phyloP scores from a whole-genome alignment of 768 basidiomycete genomes.

The Leccinum arenicola region DNA sequence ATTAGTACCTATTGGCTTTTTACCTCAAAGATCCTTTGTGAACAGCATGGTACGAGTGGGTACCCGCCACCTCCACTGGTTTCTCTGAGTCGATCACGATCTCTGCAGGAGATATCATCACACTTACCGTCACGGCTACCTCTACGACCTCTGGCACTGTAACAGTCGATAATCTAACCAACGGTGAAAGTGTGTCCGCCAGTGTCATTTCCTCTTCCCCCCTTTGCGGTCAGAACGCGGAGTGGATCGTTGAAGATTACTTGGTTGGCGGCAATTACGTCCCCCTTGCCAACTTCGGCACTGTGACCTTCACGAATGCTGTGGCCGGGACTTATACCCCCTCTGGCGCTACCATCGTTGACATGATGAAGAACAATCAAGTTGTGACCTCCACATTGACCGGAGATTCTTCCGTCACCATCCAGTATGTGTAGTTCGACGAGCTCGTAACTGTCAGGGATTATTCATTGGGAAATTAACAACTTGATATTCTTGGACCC shows the following conservation, averaged over 20 bases:
- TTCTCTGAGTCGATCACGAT: background rate
- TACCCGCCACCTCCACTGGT: background rate
- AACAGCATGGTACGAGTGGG: conserved; percentile 15
- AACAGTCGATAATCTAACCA: conserved; percentile 4
- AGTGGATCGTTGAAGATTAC: conserved; percentile 15
- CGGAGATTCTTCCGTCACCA: background rate
- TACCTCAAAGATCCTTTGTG: background rate
- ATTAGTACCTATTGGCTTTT: too few species aligned
- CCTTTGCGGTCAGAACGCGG: conserved; percentile 6
- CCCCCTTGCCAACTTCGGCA: conserved; percentile 8
- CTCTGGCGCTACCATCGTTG: background rate
- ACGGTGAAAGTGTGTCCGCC: background rate
- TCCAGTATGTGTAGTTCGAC: background rate
- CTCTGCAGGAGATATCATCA: conserved; percentile 11
- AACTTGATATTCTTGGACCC: background rate
- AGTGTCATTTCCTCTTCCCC: background rate
- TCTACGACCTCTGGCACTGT: background rate
- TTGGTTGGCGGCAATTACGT: background rate
- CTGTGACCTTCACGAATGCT: conserved; percentile 2
- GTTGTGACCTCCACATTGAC: conserved; percentile 3
- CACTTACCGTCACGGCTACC: background rate
- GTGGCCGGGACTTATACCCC: background rate
- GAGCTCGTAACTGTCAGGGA: background rate
- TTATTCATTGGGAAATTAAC: background rate
- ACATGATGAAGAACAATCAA: conserved; percentile 1